Conservation (phyloP, 2,329 filamentous ascomycete species). For the Alternaria arborescens region DNA sequence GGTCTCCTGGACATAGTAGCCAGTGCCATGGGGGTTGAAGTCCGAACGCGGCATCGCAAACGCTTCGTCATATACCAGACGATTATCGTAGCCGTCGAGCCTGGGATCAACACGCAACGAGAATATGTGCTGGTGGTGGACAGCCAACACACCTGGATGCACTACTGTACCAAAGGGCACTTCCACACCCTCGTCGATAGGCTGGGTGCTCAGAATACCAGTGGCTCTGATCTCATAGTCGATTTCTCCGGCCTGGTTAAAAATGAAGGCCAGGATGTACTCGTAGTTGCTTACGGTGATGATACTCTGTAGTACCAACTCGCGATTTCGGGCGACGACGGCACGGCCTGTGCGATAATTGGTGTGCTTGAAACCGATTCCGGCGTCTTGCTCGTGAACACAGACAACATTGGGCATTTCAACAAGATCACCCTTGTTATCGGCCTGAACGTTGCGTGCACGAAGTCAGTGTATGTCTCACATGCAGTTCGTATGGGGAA, state of each 20-base stretch:
- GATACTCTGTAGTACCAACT: constrained; percentile 74
- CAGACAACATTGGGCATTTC: constrained; percentile 63
- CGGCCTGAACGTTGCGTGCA: constrained; percentile 41
- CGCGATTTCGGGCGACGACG: constrained; percentile 69
- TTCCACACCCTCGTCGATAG: constrained; percentile 70
- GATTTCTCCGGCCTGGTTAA: constrained; percentile 74
- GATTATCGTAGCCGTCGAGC: constrained; percentile 57
- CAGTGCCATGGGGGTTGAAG: constrained; percentile 65
- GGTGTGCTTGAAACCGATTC: constrained; percentile 75
- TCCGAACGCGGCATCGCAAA: constrained; percentile 66
- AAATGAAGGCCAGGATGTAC: constrained; percentile 75
- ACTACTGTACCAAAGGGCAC: constrained; percentile 75
- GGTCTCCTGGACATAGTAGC: constrained; percentile 59
- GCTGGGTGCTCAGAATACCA: constrained; percentile 72
- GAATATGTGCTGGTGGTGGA: constrained; percentile 81
- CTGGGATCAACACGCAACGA: constrained; percentile 59
- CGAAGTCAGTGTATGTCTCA: neutral
- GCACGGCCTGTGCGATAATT: constrained; percentile 73
- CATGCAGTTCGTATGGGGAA: neutral
- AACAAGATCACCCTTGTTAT: constrained; percentile 67
- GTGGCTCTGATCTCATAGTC: constrained; percentile 74
- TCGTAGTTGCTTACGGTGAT: constrained; percentile 78
- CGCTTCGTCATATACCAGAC: constrained; percentile 61
- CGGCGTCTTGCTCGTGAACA: constrained; percentile 74
- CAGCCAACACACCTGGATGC: constrained; percentile 72